phyloP scores from a whole-genome alignment of 306 rosid genomes.

The Quercus variabilis region DNA sequence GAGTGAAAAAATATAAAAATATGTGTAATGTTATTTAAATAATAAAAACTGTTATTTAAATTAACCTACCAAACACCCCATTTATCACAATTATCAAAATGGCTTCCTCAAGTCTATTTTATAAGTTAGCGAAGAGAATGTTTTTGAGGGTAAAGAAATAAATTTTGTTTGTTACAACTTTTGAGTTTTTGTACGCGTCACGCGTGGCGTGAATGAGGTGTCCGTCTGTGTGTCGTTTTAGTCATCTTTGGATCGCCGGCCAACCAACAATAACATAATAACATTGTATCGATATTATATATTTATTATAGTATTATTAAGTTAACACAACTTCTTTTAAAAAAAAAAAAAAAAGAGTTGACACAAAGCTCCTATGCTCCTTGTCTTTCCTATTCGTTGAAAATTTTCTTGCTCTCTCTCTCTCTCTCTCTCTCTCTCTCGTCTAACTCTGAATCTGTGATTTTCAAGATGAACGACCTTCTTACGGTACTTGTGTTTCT shows the following conservation, averaged over 20 bases:
- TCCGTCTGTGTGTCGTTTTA: constrained; percentile 34
- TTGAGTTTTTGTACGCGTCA: not conserved
- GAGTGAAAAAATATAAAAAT: fast-evolving
- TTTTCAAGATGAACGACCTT: constrained; percentile 81
- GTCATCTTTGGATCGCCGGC: constrained; percentile 37
- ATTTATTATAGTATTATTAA: not conserved
- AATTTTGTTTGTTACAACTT: constrained; percentile 24
- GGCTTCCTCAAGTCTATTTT: no score
- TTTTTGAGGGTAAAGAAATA: no score
- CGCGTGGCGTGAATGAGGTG: constrained; percentile 8
- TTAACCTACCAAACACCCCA: no score
- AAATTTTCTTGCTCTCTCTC: not conserved
- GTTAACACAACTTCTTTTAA: no score
- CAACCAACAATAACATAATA: constrained; percentile 17
- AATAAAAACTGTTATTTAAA: no score
- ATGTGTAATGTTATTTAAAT: fast-evolving
- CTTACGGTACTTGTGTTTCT: constrained; percentile 61
- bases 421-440: not conserved
- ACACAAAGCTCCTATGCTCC: not conserved
- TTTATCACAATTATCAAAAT: no score
- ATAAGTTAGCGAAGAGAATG: no score
- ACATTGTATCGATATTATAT: not conserved
- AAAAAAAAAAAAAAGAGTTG: no score
- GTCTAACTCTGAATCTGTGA: not conserved
- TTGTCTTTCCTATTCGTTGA: not conserved